These are phyloP conservation scores for Trapa incisa DNA, from an alignment of 345 rosid species.

Conservation along the genomic window DNA sequence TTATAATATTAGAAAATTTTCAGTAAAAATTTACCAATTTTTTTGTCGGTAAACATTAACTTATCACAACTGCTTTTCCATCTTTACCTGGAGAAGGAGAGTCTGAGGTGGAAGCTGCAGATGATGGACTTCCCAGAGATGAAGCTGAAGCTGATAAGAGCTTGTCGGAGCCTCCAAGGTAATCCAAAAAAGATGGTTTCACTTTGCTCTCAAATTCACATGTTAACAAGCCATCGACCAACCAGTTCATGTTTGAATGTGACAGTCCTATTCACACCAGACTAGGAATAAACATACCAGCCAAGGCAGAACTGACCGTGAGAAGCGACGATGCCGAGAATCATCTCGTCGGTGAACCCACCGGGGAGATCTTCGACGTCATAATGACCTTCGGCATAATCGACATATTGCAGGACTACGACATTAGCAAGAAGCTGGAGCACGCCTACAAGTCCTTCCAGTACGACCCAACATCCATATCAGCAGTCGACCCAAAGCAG, in stretches of 20 bases:
- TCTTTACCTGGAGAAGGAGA: constrained; percentile 21
- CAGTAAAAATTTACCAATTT: no score
- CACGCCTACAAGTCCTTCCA: constrained; percentile 97
- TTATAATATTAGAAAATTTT: no score
- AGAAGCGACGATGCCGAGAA: constrained; percentile 50
- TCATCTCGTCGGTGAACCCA: constrained; percentile 82
- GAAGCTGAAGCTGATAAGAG: constrained; percentile 19
- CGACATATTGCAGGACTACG: constrained; percentile 95
- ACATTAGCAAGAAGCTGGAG: constrained; percentile 97
- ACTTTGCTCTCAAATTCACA: no score
- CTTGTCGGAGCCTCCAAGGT: constrained; percentile 22
- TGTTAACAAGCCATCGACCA: no score
- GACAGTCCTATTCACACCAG: constrained; percentile 12
- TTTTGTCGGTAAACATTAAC: background rate
- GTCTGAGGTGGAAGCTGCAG: constrained; percentile 10
- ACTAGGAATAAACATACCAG: constrained; percentile 68
- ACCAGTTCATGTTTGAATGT: background rate
- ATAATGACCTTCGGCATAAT: constrained; percentile 76
- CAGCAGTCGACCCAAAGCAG: constrained; percentile 96
- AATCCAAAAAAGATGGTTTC: background rate
- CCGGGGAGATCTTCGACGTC: constrained; percentile 65
- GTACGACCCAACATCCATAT: constrained; percentile 84
- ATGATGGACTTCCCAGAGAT: constrained; percentile 20
- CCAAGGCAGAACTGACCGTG: constrained; percentile 64
- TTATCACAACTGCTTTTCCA: background rate